Evolutionary conservation across 208 protist species (phyloP), one percentile per base, ranked within the genome.

Genomic region (Leishmania lainsoni): DNA sequence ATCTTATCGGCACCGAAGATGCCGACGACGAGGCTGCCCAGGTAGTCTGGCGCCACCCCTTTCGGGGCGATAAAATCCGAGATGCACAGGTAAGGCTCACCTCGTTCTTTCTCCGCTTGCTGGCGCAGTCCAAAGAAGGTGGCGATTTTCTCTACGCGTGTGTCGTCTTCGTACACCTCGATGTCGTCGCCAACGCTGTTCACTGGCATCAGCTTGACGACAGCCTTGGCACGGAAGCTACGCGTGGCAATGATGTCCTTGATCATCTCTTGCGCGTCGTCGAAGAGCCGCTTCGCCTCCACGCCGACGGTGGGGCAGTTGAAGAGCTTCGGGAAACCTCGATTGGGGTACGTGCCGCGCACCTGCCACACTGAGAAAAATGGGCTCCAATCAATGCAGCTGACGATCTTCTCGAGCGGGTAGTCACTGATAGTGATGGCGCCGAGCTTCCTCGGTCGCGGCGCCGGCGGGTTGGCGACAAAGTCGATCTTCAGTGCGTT

Each of bases 351-450:
- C 74, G 94, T 97, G 49, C 98, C 98, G 69, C 97, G 94, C 12
- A 99, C 79, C 90, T 99, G 94, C 97, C 96, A 99, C 17, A 97
- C 94, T 45, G 93, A 88, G 77, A 98, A 97, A 88, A 99, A 99
- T 42, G 96, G 97, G 84, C 99, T 99, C 98, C 98, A 99, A 85
- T 99, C 98, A 81, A 99, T 99, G 79, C 94, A 91, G n/a, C 76
- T 83, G 22, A 98, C 75, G 51, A 99, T 89, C 35, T 90, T 63
- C 61, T 94, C 90, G 2, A 99, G 84, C 9, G 85, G 81, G 86
- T 92, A 98, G 78, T 99, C 89, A 35, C 84, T 75, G 77, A 97
- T 91, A 5, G 94, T 89, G 63, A 89, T 86, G 76, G 76, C 87
- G 78, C 96, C 96, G 5, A 98, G 68, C 61, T 91, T 90, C 49